phyloP scores from a whole-genome alignment of 441 rosid genomes.

The Populus hybrid region DNA sequence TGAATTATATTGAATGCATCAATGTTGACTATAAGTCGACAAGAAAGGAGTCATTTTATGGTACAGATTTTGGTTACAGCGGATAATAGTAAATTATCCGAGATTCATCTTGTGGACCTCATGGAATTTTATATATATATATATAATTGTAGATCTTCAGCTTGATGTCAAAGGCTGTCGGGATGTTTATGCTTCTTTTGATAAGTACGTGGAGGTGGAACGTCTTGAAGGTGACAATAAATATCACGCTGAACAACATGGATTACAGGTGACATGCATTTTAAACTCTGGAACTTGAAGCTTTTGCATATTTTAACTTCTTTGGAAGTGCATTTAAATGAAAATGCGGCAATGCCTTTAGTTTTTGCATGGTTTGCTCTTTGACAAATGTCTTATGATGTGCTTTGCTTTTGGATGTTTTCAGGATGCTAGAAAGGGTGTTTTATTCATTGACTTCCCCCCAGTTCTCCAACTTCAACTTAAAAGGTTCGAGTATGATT shows the following conservation, averaged over 20 bases:
- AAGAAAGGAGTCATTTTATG: constrained; percentile 90
- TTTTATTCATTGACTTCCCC: constrained; percentile 83
- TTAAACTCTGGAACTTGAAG: neutral
- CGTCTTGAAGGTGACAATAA: constrained; percentile 96
- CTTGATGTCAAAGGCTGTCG: constrained; percentile 99
- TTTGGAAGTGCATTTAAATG: constrained; percentile 36
- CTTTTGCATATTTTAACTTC: constrained; percentile 46
- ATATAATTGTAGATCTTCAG: constrained; percentile 67
- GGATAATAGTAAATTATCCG: constrained; percentile 14
- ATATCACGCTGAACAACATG: constrained; percentile 89
- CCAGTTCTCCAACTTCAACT: constrained; percentile 97
- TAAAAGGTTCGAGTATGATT: constrained; percentile 93
- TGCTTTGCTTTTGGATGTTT: constrained; percentile 1
- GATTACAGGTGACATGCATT: constrained; percentile 63
- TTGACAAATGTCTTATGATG: neutral
- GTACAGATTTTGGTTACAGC: constrained; percentile 35
- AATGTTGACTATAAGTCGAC: constrained; percentile 93
- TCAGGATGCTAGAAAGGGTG: constrained; percentile 97
- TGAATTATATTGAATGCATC: constrained; percentile 93
- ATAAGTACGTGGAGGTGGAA: constrained; percentile 96
- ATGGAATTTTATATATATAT: constrained; percentile 3
- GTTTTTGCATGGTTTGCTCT: neutral
- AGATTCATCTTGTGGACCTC: constrained; percentile 26
- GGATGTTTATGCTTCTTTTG: constrained; percentile 96
- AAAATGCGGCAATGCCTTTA: neutral